Conservation (phyloP, 2,329 filamentous ascomycete genomes). For the Trichoderma sp. region DNA sequence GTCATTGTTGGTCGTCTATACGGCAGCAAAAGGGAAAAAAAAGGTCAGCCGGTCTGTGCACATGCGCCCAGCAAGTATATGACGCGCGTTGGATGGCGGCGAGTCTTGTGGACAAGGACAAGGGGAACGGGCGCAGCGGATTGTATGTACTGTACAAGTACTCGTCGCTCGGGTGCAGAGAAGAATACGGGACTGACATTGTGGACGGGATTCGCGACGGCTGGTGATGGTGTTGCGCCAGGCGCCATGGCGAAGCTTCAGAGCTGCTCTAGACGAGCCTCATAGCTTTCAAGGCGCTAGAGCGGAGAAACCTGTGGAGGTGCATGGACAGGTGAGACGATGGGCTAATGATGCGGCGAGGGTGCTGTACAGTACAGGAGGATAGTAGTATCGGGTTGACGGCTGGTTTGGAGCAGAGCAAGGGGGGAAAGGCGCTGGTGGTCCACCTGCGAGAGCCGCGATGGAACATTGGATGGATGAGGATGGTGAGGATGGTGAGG, state of each 20-base stretch:
- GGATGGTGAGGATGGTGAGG: background rate
- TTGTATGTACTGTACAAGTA: background rate
- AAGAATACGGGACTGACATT: background rate
- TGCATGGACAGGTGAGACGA: background rate
- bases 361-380: background rate
- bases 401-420: background rate
- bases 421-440: background rate
- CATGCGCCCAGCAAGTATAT: background rate
- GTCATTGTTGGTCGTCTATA: conserved; percentile 11
- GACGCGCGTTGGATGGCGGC: background rate
- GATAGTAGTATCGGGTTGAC: background rate
- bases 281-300: conserved; percentile 8
- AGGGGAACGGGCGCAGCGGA: background rate
- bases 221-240: conserved; percentile 8
- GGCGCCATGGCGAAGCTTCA: background rate
- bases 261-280: background rate
- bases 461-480: background rate
- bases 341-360: conserved; percentile 4
- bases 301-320: conserved; percentile 3
- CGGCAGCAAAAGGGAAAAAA: background rate
- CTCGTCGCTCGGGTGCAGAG: background rate
- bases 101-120: background rate
- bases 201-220: background rate
- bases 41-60: conserved; percentile 14
- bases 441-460: background rate